Percentiles rank a stretch among this genome's conserved stretches.
These are phyloP conservation scores for Rubia tinctorum DNA, from an alignment of 305 asterid genomes.

Conservation along the genomic window DNA sequence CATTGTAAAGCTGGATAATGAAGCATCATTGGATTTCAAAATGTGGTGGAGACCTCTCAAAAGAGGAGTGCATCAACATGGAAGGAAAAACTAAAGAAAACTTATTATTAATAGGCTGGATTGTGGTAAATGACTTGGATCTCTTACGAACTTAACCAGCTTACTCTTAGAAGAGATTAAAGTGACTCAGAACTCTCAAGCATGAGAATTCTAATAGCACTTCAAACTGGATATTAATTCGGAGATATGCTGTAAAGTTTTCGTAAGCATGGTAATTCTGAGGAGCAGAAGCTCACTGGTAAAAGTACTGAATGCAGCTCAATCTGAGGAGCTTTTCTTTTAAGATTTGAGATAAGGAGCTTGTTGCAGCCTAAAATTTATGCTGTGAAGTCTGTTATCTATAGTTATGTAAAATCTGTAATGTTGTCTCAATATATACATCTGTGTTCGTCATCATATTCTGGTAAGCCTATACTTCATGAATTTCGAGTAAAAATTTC, in stretches of 20 bases:
- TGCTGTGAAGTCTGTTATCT: not conserved
- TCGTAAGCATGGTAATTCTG: not conserved
- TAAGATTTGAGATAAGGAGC: not conserved
- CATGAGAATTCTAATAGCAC: not conserved
- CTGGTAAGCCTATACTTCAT: not conserved
- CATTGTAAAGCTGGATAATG: not conserved
- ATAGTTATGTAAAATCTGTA: not conserved
- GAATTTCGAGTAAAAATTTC: not conserved
- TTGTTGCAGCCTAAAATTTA: not conserved
- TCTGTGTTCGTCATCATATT: not conserved
- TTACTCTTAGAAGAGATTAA: not conserved
- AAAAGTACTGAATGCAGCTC: not conserved
- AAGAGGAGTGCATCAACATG: not conserved
- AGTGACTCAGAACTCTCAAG: conserved; percentile 3
- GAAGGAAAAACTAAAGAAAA: not conserved
- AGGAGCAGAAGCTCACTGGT: not conserved
- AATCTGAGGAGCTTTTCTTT: not conserved
- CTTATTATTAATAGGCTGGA: not conserved
- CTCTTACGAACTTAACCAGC: not conserved
- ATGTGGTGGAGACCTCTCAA: not conserved
- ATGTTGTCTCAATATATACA: not conserved
- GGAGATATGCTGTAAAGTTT: not conserved
- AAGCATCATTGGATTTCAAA: not conserved
- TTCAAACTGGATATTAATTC: not conserved
- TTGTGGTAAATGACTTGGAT: not conserved